Evolutionary conservation across 805 yeast genomes (phyloP), one percentile per base, ranked within the genome.

Genomic region (Millerozyma acaciae): DNA sequence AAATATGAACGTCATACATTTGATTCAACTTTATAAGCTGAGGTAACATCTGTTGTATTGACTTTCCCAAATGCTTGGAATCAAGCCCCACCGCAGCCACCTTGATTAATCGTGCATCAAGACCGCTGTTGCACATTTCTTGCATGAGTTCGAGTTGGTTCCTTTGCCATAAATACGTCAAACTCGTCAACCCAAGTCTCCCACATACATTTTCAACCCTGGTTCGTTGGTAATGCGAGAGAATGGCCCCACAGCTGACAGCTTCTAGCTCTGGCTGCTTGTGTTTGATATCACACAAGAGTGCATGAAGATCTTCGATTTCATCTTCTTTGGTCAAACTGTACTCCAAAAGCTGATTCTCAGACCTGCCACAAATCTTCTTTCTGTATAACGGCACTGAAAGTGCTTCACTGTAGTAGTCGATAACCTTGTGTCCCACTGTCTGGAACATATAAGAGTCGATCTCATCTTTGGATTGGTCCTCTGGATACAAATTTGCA

Each of bases 361-460:
- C 63, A 0, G 95, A 78, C 0, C 58, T 51, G 0, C 94, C 93
- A 0, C 44, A 47, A 21, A 90, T 86, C 9, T 68, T 66, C 5
- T 73, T 76, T 32, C 95, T 62, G 49, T 80, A 87, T 53, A 93
- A 60, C 0, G 98, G 97, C 1, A 84, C 76, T 6, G 78, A 89
- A 26, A 84, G 62, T 48, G 95, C 84, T 39, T 79, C 69, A 3
- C 73, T 62, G 50, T 89, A 86, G 33, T 64, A 57, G 0, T 74
- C 70, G 2, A 93, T 68, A 3, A 84, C 75, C 41, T 83, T 85
- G 55, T 84, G 93, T 0, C 98, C 98, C 6, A 93, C 97, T 0
- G 98, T 93, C 59, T 93, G 98, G 57, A 85, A 93, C 98, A 93
- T 93, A 52, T 82, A 90, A 34, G 96, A 85, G 55, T 93, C 97